phyloP scores from a whole-genome alignment of 2,329 filamentous ascomycete species.

The Ophiostoma sp. region DNA sequence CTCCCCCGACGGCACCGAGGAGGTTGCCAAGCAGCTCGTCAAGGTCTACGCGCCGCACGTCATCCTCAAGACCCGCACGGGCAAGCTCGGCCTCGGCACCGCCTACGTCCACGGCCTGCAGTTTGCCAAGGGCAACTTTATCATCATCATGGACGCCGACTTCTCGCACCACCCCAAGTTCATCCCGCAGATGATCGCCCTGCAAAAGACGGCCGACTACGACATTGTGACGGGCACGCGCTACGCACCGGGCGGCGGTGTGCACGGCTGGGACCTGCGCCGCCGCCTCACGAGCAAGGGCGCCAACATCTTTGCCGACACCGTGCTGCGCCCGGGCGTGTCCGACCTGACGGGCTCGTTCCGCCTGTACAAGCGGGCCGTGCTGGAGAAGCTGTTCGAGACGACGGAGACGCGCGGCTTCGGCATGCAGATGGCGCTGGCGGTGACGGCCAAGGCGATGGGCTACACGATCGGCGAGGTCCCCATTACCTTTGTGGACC shows the following conservation, averaged over 20 bases:
- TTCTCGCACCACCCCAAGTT: constrained; percentile 99
- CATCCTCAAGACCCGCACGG: constrained; percentile 77
- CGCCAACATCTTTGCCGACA: constrained; percentile 94
- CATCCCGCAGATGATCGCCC: constrained; percentile 86
- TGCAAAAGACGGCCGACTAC: constrained; percentile 71
- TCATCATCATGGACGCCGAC: constrained; percentile 99
- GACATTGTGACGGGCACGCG: constrained; percentile 97
- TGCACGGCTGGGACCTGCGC: constrained; percentile 96
- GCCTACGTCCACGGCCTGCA: constrained; percentile 93
- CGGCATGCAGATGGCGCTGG: constrained; percentile 99
- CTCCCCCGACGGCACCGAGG: constrained; percentile 90
- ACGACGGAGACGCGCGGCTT: constrained; percentile 95
- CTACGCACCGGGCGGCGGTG: constrained; percentile 83
- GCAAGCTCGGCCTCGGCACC: constrained; percentile 94
- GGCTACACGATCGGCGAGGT: constrained; percentile 91
- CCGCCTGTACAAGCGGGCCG: constrained; percentile 84
- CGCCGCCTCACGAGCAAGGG: constrained; percentile 77
- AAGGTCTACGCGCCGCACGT: constrained; percentile 77
- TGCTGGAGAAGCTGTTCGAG: constrained; percentile 83
- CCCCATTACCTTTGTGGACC: constrained; percentile 92
- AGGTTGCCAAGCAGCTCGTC: constrained; percentile 83
- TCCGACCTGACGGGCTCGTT: constrained; percentile 95
- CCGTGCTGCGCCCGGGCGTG: constrained; percentile 84
- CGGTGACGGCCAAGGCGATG: constrained; percentile 95
- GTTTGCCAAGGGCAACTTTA: constrained; percentile 85